Evolutionary conservation across 352 stramenopile genomes (phyloP), one percentile per base, ranked within the genome.

Genomic region (Aphanomyces cochlioides): DNA sequence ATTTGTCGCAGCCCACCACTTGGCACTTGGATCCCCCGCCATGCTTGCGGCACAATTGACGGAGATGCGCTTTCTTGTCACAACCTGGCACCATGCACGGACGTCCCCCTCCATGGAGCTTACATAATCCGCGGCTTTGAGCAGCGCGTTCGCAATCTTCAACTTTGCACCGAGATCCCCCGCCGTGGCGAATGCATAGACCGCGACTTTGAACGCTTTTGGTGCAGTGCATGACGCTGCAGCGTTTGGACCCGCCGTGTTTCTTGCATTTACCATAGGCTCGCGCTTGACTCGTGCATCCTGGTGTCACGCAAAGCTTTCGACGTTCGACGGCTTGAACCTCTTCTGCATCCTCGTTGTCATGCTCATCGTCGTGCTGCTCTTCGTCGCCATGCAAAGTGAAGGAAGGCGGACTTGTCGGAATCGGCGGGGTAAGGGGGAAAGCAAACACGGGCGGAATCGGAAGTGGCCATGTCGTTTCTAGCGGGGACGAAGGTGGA

Each of bases 251-350:
- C 21, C 81, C 81, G 17, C 87, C 87, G 66, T 95, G 87, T 40
- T 83, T 82, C 72, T 95, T 95, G 78, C 87, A 95, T 37, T 85
- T 86, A 45, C 91, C 90, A 71, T 90, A 95, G 7, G 85, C 85
- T 43, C 87, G 75, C 56, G 87, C 87, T 79, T 94, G 87, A 69
- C 81, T 92, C 64, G 79, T 88, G 73, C 87, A 94, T 36, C 82
- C 84, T 74, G 90, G 82, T 0, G 88, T 78, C 56, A 75, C 82
- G 70, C 87, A 94, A 43, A 92, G 28, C 28, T 28, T 67, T 43
- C 92, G 92, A 54, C 87, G 84, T 41, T 28, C 28, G 28, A 28
- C 2, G 28, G 2, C 28, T 28, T 28, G 28, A 28, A 28, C 28
- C 28, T 28, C 28, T 28, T 28, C 28, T 0, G 2, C 28, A 28